phyloP scores from a whole-genome alignment of 768 basidiomycete genomes.

The Pulveroboletus ravenelii region DNA sequence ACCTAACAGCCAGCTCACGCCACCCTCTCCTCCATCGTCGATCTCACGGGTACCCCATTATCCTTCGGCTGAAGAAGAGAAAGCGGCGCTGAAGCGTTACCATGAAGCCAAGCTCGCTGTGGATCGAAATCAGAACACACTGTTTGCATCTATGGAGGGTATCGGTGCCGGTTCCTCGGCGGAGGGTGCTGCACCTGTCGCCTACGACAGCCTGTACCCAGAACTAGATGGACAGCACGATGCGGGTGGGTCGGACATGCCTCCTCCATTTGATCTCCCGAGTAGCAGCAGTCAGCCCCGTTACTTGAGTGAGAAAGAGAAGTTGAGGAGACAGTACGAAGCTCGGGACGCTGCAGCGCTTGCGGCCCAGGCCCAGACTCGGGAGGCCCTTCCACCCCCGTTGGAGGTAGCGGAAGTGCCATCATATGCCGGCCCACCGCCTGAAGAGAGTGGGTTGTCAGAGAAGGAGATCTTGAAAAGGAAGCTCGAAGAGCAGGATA shows the following conservation, averaged over 20 bases:
- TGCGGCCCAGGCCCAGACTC: slow-evolving; percentile 17
- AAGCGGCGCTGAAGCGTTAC: slow-evolving; percentile 63
- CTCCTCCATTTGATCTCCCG: slow-evolving; percentile 51
- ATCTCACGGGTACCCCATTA: slow-evolving; percentile 42
- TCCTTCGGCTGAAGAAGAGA: slow-evolving; percentile 67
- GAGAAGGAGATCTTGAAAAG: slow-evolving; percentile 58
- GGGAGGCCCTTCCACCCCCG: slow-evolving; percentile 15
- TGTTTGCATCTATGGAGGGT: slow-evolving; percentile 23
- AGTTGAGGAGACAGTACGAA: slow-evolving; percentile 58
- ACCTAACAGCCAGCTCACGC: slow-evolving; percentile 24
- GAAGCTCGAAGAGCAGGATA: slow-evolving; percentile 55
- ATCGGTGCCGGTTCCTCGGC: slow-evolving; percentile 14
- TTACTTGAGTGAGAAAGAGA: slow-evolving; percentile 62
- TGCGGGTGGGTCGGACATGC: slow-evolving; percentile 33
- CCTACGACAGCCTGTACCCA: slow-evolving; percentile 62
- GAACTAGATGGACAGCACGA: slow-evolving; percentile 25
- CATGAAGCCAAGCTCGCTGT: slow-evolving; percentile 71
- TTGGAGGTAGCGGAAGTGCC: slow-evolving; percentile 18
- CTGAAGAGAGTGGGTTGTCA: slow-evolving; percentile 27
- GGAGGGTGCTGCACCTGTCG: slow-evolving; percentile 40
- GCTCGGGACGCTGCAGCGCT: slow-evolving; percentile 58
- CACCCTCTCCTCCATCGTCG: slow-evolving; percentile 28
- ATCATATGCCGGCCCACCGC: slow-evolving; percentile 19
- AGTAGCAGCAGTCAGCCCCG: slow-evolving; percentile 34
- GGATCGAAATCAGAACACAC: slow-evolving; percentile 47